Evolutionary conservation across 768 basidiomycete genomes (phyloP).

Genomic region (Dictyophora rubrovolvata): DNA sequence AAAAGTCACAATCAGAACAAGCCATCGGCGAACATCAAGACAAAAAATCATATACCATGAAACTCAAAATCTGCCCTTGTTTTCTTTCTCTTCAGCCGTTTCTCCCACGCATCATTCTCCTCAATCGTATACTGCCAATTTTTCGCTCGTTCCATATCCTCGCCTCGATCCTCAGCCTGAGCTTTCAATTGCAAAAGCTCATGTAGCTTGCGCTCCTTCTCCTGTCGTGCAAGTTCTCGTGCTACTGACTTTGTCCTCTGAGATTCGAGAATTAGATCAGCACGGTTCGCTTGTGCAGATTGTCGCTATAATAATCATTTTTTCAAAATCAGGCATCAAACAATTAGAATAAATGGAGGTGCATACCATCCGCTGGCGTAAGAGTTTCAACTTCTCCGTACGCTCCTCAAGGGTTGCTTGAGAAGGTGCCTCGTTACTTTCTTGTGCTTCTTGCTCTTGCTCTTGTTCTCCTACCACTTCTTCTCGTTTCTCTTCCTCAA

Average conservation of each 20-base stretch:
- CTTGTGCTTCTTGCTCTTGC: constrained; percentile 17
- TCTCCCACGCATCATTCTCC: constrained; percentile 95
- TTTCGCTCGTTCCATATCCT: constrained; percentile 82
- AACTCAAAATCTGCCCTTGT: constrained; percentile 85
- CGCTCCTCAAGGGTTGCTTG: constrained; percentile 48
- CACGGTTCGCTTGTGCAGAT: constrained; percentile 75
- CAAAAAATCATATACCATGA: constrained; percentile 52
- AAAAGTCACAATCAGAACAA: neutral
- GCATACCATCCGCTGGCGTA: constrained; percentile 73
- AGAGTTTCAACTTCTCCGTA: constrained; percentile 63
- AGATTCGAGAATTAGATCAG: constrained; percentile 77
- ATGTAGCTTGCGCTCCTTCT: constrained; percentile 83
- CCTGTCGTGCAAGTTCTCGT: constrained; percentile 73
- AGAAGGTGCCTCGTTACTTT: constrained; percentile 3
- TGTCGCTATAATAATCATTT: constrained; percentile 41
- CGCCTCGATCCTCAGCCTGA: constrained; percentile 68
- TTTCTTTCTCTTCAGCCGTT: constrained; percentile 72
- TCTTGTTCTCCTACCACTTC: constrained; percentile 7
- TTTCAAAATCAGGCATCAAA: constrained; percentile 3
- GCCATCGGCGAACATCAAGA: neutral
- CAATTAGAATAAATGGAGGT: neutral
- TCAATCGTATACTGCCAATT: constrained; percentile 95
- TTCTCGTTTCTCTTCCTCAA: constrained; percentile 3
- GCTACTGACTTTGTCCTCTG: constrained; percentile 66
- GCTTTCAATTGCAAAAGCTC: constrained; percentile 77